Conservation (phyloP, 2,329 filamentous ascomycete genomes). For the Bertia moriformis region DNA sequence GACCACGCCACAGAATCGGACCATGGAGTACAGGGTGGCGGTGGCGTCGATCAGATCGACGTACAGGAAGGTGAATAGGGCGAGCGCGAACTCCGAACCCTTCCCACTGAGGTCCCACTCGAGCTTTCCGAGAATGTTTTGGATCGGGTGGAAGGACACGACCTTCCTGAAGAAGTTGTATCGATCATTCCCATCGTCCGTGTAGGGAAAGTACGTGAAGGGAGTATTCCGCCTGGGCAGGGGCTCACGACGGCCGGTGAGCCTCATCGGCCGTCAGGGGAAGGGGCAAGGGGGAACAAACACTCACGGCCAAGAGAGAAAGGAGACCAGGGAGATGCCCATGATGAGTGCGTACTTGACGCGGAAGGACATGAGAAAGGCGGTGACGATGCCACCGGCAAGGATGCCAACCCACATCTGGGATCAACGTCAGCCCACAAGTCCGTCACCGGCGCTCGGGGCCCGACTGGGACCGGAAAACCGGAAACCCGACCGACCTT, state of each 20-base stretch:
- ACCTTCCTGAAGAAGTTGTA: slow-evolving; percentile 64
- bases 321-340: slow-evolving; percentile 57
- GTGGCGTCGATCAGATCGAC: slow-evolving; percentile 70
- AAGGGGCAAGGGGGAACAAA: too few relatives aligned
- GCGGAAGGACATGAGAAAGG: slow-evolving; percentile 66
- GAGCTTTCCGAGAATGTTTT: slow-evolving; percentile 44
- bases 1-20: slow-evolving; percentile 55
- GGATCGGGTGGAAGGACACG: slow-evolving; percentile 57
- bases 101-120: slow-evolving; percentile 48
- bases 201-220: slow-evolving; percentile 62
- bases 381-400: slow-evolving; percentile 64
- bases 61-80: slow-evolving; percentile 65
- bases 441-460: too few relatives aligned
- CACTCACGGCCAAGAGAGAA: slow-evolving; percentile 60
- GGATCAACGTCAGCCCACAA: slow-evolving; percentile 6
- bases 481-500: slow-evolving; percentile 30
- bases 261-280: slow-evolving; percentile 2
- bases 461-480: not conserved
- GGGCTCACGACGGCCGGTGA: not conserved
- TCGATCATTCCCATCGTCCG: slow-evolving; percentile 41
- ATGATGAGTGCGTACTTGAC: slow-evolving; percentile 64
- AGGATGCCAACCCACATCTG: slow-evolving; percentile 77
- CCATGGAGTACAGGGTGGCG: slow-evolving; percentile 70
- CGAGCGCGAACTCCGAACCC: slow-evolving; percentile 50
- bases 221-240: slow-evolving; percentile 40